These are phyloP conservation scores for Fusarium sp. DNA, from an alignment of 2,329 filamentous ascomycete species.

Conservation along the genomic window DNA sequence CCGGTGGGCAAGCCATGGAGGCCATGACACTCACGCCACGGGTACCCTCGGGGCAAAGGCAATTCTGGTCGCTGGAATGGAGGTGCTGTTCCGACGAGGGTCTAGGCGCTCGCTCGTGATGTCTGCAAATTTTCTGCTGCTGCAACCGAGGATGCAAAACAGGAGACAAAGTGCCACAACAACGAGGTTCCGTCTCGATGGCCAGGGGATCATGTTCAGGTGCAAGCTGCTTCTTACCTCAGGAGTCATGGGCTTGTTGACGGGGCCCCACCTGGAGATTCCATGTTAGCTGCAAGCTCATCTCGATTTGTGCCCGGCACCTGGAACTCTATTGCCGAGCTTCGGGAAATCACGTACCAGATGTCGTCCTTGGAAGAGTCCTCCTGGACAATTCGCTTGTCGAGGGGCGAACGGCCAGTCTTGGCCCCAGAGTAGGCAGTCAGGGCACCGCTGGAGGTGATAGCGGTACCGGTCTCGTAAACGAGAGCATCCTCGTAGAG, in stretches of 20 bases:
- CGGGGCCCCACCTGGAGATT: constrained; percentile 82
- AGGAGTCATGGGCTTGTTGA: constrained; percentile 98
- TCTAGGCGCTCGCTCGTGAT: constrained; percentile 35
- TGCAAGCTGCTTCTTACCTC: constrained; percentile 71
- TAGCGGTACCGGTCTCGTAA: constrained; percentile 97
- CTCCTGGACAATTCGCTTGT: constrained; percentile 98
- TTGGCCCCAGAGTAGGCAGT: constrained; percentile 98
- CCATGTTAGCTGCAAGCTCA: constrained; percentile 46
- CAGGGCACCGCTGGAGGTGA: constrained; percentile 93
- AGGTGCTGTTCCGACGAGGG: constrained; percentile 27
- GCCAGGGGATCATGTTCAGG: constrained; percentile 3
- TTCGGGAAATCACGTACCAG: constrained; percentile 67
- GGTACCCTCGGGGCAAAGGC: constrained; percentile 45
- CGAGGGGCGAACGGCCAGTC: constrained; percentile 94
- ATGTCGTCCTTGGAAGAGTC: constrained; percentile 88
- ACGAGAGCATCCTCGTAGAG: constrained; percentile 98
- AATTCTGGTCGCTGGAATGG: constrained; percentile 41
- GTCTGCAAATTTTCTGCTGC: constrained; percentile 19
- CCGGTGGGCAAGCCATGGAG: constrained; percentile 38
- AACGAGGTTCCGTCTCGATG: constrained; percentile 13
- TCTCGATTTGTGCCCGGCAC: constrained; percentile 22
- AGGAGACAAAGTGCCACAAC: constrained; percentile 14
- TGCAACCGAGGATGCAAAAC: constrained; percentile 6
- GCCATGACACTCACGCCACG: constrained; percentile 39
- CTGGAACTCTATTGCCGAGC: constrained; percentile 28